Base-by-base conservation (phyloP, 352 stramenopile genomes). In the Pilasporangium apinafurcum region DNA sequence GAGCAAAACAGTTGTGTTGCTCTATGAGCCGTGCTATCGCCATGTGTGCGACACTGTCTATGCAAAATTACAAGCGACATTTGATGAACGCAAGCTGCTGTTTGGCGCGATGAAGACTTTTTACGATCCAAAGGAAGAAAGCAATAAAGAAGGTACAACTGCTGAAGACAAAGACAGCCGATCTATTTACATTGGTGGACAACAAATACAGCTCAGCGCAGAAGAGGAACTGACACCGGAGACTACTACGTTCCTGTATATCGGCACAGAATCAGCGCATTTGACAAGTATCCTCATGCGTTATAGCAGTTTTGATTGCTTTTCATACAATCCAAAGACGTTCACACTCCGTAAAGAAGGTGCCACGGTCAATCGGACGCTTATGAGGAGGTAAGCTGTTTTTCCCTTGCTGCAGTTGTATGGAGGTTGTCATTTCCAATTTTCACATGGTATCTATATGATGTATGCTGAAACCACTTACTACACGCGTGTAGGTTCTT, bases 11-110 rank as follows among this genome's bases (percentile, higher is more conserved):
- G 10, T 96, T 14, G 49, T 98, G 21, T 17, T 98, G 34, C 63
- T 98, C 9, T 97, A 96, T 50, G 84, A 98, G 48, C 79, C 91
- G 5, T 78, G 70, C 41, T 98, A 96, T 58, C 68, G 90, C 49
- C 69, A 97, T 71, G 71, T 59, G 14, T 92, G 87, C 36, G 25
- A 44, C 16, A 59, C 41, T 17, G 51, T 96, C 24, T 63, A 78
- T 47, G 16, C 50, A 21, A 48, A 45, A 12, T 49, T 95, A 9
- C 57, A 74, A 43, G 38, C 56, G 14, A 55, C 52, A 2, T 63
- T 64, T 40, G 46, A 45, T 5, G 59, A 78, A 18, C 66, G 64
- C 10, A 69, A 59, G 14, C 20, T 92, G 31, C 46, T 81, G 9
- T 63, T 75, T 33, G 75, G 70, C 29, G 62, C 54, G 39, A 92